Conservation (phyloP, 768 basidiomycete genomes). For the Cantharellus anzutake region DNA sequence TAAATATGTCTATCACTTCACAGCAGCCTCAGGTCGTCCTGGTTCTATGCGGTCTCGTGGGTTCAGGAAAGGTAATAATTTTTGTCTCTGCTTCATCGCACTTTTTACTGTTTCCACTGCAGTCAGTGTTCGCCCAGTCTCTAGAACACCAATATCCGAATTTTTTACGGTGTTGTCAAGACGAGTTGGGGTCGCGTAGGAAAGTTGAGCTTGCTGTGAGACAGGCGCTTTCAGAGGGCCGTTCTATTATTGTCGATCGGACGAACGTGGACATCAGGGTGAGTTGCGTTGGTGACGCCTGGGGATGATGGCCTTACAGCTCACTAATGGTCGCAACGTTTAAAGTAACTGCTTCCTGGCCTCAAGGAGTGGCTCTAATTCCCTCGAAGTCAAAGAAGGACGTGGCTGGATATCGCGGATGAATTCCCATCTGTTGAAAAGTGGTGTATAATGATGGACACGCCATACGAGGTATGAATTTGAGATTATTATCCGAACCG, state of each 20-base stretch:
- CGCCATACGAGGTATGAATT: constrained; percentile 46
- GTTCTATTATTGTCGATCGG: constrained; percentile 62
- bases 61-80: constrained; percentile 44
- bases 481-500: not conserved
- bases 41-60: constrained; percentile 56
- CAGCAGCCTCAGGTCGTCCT: constrained; percentile 29
- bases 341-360: not conserved
- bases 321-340: too few relatives aligned
- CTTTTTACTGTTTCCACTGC: not conserved
- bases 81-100: constrained; percentile 1
- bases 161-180: constrained; percentile 60
- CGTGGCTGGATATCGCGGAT: constrained; percentile 54
- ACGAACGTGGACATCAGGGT: constrained; percentile 54
- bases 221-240: constrained; percentile 31
- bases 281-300: constrained; percentile 13
- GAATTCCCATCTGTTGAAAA: constrained; percentile 41
- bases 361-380: not conserved
- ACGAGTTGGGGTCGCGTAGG: constrained; percentile 51
- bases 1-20: too few relatives aligned
- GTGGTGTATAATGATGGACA: constrained; percentile 50
- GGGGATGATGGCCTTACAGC: constrained; percentile 8
- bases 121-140: constrained; percentile 57
- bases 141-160: constrained; percentile 38
- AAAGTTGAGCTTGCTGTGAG: constrained; percentile 44
- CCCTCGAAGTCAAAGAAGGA: constrained; percentile 7